Evolutionary conservation across 257 asterid species (phyloP).

Genomic region (Linderniella brevidens): DNA sequence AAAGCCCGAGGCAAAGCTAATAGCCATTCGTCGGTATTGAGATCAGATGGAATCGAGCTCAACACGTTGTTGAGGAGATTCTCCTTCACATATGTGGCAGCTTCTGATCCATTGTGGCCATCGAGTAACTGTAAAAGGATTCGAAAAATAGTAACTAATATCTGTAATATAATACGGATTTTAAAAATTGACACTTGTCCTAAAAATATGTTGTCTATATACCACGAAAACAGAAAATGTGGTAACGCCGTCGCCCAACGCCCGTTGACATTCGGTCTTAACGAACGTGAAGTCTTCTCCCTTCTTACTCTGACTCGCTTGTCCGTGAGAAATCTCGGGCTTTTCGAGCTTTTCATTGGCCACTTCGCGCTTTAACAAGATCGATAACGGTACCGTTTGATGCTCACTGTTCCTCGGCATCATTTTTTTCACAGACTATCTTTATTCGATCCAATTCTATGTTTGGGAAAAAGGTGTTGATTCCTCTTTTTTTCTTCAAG

Average conservation of each 20-base stretch:
- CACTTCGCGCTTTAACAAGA: conserved; percentile 64
- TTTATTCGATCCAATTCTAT: not conserved
- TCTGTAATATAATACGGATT: too few relatives aligned
- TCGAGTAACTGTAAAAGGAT: conserved; percentile 44
- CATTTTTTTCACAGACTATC: conserved; percentile 23
- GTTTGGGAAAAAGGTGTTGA: conserved; percentile 6
- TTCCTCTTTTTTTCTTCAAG: too few relatives aligned
- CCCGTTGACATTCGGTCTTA: conserved; percentile 65
- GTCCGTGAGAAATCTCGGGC: conserved; percentile 61
- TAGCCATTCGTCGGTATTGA: conserved; percentile 66
- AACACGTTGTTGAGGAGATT: conserved; percentile 58
- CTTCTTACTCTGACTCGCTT: conserved; percentile 70
- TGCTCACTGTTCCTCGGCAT: conserved; percentile 48
- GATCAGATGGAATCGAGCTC: conserved; percentile 62
- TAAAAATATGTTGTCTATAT: not conserved
- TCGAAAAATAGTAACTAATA: too few relatives aligned
- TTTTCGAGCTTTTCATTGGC: conserved; percentile 72
- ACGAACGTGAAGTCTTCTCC: conserved; percentile 77
- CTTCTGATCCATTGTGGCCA: conserved; percentile 87
- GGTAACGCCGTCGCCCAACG: conserved; percentile 68
- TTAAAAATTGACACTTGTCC: too few relatives aligned
- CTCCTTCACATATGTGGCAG: conserved; percentile 74
- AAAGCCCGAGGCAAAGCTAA: conserved; percentile 69
- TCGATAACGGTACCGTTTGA: conserved; percentile 67
- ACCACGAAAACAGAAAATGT: conserved; percentile 78